Conservation (phyloP, 345 rosid species). For the Gossypium mustelinum region DNA sequence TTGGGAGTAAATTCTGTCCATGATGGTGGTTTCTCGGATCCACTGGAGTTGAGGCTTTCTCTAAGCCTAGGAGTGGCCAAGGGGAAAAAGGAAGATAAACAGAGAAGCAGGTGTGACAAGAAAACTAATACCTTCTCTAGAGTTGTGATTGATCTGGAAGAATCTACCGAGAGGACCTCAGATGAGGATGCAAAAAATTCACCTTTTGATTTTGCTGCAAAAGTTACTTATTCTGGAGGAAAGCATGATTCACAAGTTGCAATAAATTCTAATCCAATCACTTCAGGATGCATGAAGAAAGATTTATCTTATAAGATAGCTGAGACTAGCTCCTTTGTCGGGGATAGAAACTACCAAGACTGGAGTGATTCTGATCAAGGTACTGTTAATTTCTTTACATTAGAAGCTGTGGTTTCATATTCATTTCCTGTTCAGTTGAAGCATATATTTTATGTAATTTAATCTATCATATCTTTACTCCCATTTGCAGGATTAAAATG, state of each 20-base stretch:
- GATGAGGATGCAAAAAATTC: background rate
- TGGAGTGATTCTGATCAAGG: conserved; percentile 24
- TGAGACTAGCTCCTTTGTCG: conserved; percentile 17
- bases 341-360: conserved; percentile 19
- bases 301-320: conserved; percentile 18
- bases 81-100: conserved; percentile 15
- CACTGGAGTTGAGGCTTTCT: conserved; percentile 40
- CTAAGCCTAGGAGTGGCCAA: conserved; percentile 27
- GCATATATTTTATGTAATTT: background rate
- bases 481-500: conserved; percentile 25
- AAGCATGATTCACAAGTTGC: conserved; percentile 20
- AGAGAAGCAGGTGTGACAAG: conserved; percentile 14
- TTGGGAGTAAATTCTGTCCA: background rate
- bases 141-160: conserved; percentile 36
- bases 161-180: conserved; percentile 20
- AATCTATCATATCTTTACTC: conserved; percentile 5
- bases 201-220: background rate
- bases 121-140: conserved; percentile 18
- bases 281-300: conserved; percentile 20
- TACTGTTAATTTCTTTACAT: conserved; percentile 8
- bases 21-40: conserved; percentile 6
- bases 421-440: conserved; percentile 6
- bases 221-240: conserved; percentile 9
- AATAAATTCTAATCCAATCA: conserved; percentile 18
- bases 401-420: background rate